Evolutionary conservation across 495 filamentous ascomycete species (phyloP), one percentile per base, ranked within the genome.

Genomic region (Bacidia gigantensis): DNA sequence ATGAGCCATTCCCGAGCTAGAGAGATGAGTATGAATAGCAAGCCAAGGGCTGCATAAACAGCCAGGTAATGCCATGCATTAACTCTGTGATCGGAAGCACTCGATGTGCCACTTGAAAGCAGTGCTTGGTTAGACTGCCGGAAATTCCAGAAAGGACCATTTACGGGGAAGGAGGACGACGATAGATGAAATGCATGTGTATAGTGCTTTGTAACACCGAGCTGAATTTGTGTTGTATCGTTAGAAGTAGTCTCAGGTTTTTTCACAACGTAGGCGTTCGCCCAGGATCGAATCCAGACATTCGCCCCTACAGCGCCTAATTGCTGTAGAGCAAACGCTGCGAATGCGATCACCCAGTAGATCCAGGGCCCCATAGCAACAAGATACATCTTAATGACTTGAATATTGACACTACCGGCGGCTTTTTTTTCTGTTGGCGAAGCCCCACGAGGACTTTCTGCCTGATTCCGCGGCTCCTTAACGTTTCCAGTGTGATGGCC

Each of bases 201-300:
- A n/a, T 35, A n/a, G n/a, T 35, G 32, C 5, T 2, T 38, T 38
- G 29, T 14, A n/a, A 3, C 7, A 35, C 26, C 9, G 18, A 18
- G 14, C n/a, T 29, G 24, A 14, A 1, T 46, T 45, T n/a, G 29
- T 18, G 14, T 21, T 9, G 17, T n/a, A 11, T 25, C 22, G 32
- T 26, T 9, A 1, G 2, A 20, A 42, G 49, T 51, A 29, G n/a
- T 11, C 23, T 51, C 26, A 40, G 1, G 1, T 39, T 44, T 21
- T 61, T n/a, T n/a, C n/a, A n/a, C 62, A 25, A 64, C 61, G 56
- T 84, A 84, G 3, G 77, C 68, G 52, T 84, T 83, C 23, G 81
- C 78, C 93, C 93, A 99, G 60, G 90, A 73, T 58, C 87, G 78
- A 56, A 99, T 93, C 93, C 93, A 99, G 38, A 97, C 64, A 58